Percentiles rank a stretch among this genome's conserved stretches.
These are phyloP conservation scores for Backusella parvicylindrica DNA, from an alignment of 192 early-diverging fungal species.

Conservation along the genomic window DNA sequence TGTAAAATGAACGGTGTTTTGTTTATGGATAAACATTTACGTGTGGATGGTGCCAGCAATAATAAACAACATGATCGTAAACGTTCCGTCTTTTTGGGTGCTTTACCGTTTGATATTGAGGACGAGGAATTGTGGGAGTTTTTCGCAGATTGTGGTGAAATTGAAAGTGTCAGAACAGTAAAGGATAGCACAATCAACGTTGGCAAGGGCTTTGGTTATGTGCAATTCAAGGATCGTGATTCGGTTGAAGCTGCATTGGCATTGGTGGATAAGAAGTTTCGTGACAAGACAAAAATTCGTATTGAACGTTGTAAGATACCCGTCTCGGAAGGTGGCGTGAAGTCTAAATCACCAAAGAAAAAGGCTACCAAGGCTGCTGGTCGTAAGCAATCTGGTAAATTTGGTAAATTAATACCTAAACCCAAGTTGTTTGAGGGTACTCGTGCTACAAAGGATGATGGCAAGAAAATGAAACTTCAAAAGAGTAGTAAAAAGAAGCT, in stretches of 20 bases:
- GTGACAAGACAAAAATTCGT: slow-evolving; percentile 56
- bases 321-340: slow-evolving; percentile 25
- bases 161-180: slow-evolving; percentile 81
- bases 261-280: slow-evolving; percentile 69
- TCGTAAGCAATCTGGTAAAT: slow-evolving; percentile 32
- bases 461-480: slow-evolving; percentile 14
- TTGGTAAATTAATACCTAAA: slow-evolving; percentile 16
- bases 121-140: slow-evolving; percentile 72
- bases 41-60: slow-evolving; percentile 68
- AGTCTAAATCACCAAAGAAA: background rate
- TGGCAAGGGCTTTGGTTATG: slow-evolving; percentile 94
- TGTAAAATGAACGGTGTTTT: slow-evolving; percentile 71
- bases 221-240: slow-evolving; percentile 79
- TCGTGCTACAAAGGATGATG: slow-evolving; percentile 46
- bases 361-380: slow-evolving; percentile 9
- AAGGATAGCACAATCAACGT: slow-evolving; percentile 81
- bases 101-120: slow-evolving; percentile 66
- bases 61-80: slow-evolving; percentile 62
- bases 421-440: slow-evolving; percentile 48
- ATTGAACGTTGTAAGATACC: slow-evolving; percentile 44
- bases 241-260: slow-evolving; percentile 76
- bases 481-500: slow-evolving; percentile 18
- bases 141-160: slow-evolving; percentile 64
- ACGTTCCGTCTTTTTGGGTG: slow-evolving; percentile 74
- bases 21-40: slow-evolving; percentile 84